phyloP scores from a whole-genome alignment of 225 moss, liverwort and hornwort species.

The Lunularia cruciata region DNA sequence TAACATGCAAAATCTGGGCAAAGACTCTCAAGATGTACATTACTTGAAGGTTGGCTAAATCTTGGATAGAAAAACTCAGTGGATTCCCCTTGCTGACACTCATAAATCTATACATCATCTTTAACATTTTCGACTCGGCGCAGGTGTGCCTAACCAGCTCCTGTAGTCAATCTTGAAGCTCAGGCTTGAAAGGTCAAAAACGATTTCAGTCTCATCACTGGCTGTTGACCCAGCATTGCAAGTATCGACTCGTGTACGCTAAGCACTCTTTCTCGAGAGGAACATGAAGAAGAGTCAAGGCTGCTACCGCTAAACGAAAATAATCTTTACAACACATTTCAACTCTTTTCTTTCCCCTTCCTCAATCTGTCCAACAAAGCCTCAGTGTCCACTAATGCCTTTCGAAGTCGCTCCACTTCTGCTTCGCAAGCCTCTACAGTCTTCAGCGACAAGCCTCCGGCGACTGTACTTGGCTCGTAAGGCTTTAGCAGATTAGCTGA shows the following conservation, averaged over 20 bases:
- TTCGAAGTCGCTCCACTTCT: conserved; percentile 61
- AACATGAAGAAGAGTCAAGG: background rate
- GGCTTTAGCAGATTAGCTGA: conserved; percentile 64
- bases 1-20: background rate
- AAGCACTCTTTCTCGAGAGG: background rate
- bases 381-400: conserved; percentile 49
- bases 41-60: background rate
- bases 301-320: background rate
- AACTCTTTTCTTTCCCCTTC: conserved; percentile 50
- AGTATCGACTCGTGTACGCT: background rate
- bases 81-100: background rate
- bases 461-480: conserved; percentile 50
- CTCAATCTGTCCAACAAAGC: conserved; percentile 60
- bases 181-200: background rate
- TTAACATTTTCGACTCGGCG: background rate
- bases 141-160: background rate
- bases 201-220: background rate
- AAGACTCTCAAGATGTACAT: background rate
- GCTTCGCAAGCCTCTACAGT: conserved; percentile 67
- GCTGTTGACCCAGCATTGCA: background rate
- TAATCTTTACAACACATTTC: background rate
- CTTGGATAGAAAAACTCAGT: background rate
- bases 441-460: conserved; percentile 30
- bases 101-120: conserved; percentile 1
- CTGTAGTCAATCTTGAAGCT: background rate